Conservation (phyloP, 331 rosid genomes). For the Pyracantha coccinea region DNA sequence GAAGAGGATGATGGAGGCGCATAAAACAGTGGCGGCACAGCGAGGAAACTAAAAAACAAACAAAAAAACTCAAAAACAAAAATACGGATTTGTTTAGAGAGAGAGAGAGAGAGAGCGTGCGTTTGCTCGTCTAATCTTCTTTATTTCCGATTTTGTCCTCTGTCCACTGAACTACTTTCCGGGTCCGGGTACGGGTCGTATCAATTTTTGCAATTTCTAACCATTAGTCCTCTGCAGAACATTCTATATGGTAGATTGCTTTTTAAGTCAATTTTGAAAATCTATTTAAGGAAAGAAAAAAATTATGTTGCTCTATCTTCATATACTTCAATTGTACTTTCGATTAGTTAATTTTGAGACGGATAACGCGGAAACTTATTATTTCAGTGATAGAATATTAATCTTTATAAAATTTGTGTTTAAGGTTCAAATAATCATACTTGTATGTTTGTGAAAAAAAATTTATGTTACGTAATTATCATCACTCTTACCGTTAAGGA, state of each 20-base stretch:
- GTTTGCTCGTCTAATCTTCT: not conserved
- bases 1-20: constrained; percentile 28
- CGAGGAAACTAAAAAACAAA: constrained; percentile 12
- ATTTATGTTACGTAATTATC: too few species aligned
- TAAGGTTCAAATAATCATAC: not conserved
- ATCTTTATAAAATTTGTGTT: too few species aligned
- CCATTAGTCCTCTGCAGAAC: not conserved
- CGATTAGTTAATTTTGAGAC: too few species aligned
- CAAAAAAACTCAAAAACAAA: not conserved
- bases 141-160: not conserved
- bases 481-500: too few species aligned
- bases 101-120: not conserved
- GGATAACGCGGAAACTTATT: too few species aligned
- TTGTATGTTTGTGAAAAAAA: not conserved
- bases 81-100: constrained; percentile 21
- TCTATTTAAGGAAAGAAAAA: not conserved
- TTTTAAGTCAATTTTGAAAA: not conserved
- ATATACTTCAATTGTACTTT: not conserved
- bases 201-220: not conserved
- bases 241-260: not conserved
- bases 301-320: not conserved
- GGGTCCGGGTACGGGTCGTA: constrained; percentile 1
- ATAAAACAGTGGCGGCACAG: constrained; percentile 56
- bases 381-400: too few species aligned
- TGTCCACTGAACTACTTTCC: not conserved